phyloP scores from a whole-genome alignment of 768 basidiomycete genomes.

The Cystofilobasidium ferigula region DNA sequence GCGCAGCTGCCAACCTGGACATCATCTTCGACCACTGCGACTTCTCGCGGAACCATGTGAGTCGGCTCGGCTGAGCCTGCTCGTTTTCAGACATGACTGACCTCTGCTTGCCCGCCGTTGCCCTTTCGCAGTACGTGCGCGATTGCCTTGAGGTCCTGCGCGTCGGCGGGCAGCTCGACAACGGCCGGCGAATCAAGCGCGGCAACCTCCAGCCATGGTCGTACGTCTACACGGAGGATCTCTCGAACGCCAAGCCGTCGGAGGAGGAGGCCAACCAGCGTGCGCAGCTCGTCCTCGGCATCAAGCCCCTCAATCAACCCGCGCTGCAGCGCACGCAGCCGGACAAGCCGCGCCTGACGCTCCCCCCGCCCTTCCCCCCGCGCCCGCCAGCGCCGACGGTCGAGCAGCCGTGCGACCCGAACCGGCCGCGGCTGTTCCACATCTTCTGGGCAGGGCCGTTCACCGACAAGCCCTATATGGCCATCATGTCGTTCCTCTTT shows the following conservation, averaged over 20 bases:
- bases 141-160: conserved; percentile 92
- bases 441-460: conserved; percentile 99
- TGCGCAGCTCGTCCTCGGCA: conserved; percentile 30
- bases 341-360: conserved; percentile 23
- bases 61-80: conserved; percentile 7
- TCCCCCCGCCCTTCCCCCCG: conserved; percentile 49
- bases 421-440: conserved; percentile 81
- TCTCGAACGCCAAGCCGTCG: neutral
- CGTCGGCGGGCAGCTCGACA: conserved; percentile 79
- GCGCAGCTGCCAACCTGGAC: conserved; percentile 80
- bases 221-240: conserved; percentile 69
- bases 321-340: neutral
- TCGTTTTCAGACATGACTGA: neutral
- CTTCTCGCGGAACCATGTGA: conserved; percentile 53
- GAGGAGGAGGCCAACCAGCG: conserved; percentile 21
- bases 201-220: conserved; percentile 72
- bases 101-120: conserved; percentile 4
- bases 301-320: conserved; percentile 33
- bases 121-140: conserved; percentile 64
- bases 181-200: conserved; percentile 59
- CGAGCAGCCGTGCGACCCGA: conserved; percentile 61
- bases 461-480: conserved; percentile 96
- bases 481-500: conserved; percentile 84
- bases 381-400: conserved; percentile 50
- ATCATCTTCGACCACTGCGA: conserved; percentile 86